A percentile compares a stretch with the other conserved stretches of the same genome.
Evolutionary conservation across 371 early-diverging fungal species (phyloP).

Genomic region (Encephalitozoon intestinalis): DNA sequence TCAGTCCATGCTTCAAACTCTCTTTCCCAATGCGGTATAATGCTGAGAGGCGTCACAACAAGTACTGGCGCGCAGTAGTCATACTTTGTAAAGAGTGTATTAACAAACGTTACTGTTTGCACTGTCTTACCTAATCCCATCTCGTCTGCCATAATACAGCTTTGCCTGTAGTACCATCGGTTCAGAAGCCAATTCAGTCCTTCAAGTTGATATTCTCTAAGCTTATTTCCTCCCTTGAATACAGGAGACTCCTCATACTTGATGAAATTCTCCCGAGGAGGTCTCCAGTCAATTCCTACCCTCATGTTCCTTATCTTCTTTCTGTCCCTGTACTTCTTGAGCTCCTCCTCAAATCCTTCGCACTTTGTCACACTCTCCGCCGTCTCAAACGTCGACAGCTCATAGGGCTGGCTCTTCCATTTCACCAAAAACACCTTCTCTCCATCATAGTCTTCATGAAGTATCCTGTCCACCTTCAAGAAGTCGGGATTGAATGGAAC

Average conservation of each 20-base stretch:
- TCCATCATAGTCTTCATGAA: slow-evolving; percentile 53
- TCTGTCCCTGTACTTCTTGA: slow-evolving; percentile 47
- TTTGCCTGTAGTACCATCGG: slow-evolving; percentile 81
- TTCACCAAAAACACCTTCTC: slow-evolving; percentile 68
- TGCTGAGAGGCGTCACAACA: slow-evolving; percentile 92
- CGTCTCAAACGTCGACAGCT: slow-evolving; percentile 75
- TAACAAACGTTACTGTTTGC: slow-evolving; percentile 79
- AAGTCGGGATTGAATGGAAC: slow-evolving; percentile 54
- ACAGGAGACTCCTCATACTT: slow-evolving; percentile 41
- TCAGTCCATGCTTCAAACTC: slow-evolving; percentile 89
- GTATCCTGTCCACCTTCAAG: slow-evolving; percentile 54
- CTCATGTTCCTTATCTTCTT: slow-evolving; percentile 36
- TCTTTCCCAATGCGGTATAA: slow-evolving; percentile 86
- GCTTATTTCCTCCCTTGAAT: slow-evolving; percentile 53
- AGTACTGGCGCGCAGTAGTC: slow-evolving; percentile 70
- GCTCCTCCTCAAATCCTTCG: slow-evolving; percentile 61
- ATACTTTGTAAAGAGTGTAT: slow-evolving; percentile 78
- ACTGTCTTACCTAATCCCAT: slow-evolving; percentile 98
- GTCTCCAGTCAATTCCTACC: slow-evolving; percentile 56
- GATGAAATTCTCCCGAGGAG: slow-evolving; percentile 48
- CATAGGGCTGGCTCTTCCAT: slow-evolving; percentile 79
- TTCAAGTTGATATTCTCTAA: slow-evolving; percentile 87
- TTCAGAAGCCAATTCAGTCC: slow-evolving; percentile 97
- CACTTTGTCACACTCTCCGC: slow-evolving; percentile 64
- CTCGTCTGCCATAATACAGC: slow-evolving; percentile 95